Conservation (phyloP, 1,284 basidiomycete species). For the Austroboletus novae-zelandiae region DNA sequence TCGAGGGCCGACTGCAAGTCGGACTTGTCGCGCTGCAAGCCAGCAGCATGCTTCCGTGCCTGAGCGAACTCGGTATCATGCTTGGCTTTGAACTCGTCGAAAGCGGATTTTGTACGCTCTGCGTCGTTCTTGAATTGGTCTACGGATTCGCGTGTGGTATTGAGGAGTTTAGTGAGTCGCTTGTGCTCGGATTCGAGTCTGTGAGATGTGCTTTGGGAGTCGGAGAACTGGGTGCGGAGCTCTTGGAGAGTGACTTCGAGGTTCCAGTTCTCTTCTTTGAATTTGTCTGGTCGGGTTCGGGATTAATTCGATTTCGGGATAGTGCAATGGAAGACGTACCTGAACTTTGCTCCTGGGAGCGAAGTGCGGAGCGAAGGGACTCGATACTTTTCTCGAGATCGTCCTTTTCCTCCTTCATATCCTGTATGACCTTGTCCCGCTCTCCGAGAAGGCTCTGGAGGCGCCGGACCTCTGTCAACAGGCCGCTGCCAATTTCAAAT, state of each 20-base stretch:
- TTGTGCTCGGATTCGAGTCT: constrained; percentile 84
- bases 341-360: constrained; percentile 74
- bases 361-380: constrained; percentile 63
- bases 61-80: constrained; percentile 93
- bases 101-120: constrained; percentile 66
- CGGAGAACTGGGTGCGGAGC: constrained; percentile 67
- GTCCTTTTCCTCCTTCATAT: constrained; percentile 85
- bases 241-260: constrained; percentile 93
- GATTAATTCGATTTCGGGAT: not conserved
- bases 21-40: constrained; percentile 86
- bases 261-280: constrained; percentile 99
- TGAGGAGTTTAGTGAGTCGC: constrained; percentile 74
- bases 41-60: constrained; percentile 83
- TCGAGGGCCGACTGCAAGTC: constrained; percentile 85
- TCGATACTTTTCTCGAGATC: constrained; percentile 78
- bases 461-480: constrained; percentile 85
- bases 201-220: constrained; percentile 62
- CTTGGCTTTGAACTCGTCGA: constrained; percentile 81
- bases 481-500: constrained; percentile 90
- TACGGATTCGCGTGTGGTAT: constrained; percentile 69
- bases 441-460: constrained; percentile 85
- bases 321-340: constrained; percentile 45
- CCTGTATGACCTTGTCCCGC: constrained; percentile 84
- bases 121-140: constrained; percentile 87
- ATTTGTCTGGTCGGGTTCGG: constrained; percentile 56